Conservation (phyloP, 257 asterid genomes). For the Rubia yunnanensis region DNA sequence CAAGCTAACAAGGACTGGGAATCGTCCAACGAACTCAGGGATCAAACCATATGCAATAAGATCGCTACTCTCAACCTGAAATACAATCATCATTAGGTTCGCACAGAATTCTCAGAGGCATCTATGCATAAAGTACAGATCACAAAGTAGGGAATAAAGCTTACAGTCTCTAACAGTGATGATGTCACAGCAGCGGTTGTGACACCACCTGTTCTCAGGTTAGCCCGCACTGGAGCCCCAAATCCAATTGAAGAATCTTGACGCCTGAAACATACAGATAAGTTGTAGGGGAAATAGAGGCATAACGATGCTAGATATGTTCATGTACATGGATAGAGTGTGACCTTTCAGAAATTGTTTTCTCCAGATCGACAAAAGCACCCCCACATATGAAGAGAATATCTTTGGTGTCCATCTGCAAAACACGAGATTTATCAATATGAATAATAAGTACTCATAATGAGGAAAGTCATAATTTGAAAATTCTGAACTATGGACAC, state of each 20-base stretch:
- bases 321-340: neutral
- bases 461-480: neutral
- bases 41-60: slow-evolving; percentile 92
- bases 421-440: neutral
- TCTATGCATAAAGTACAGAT: neutral
- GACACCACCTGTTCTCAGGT: slow-evolving; percentile 77
- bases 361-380: slow-evolving; percentile 95
- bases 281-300: slow-evolving; percentile 8
- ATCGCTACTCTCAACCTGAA: slow-evolving; percentile 98
- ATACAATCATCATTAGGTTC: neutral
- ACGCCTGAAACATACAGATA: slow-evolving; percentile 50
- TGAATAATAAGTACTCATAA: neutral
- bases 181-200: slow-evolving; percentile 82
- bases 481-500: neutral
- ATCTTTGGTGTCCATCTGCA: slow-evolving; percentile 95
- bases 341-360: slow-evolving; percentile 95
- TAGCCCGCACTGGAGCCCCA: slow-evolving; percentile 94
- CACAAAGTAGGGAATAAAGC: slow-evolving; percentile 8
- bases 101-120: neutral
- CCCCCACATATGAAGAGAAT: slow-evolving; percentile 98
- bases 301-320: neutral
- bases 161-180: slow-evolving; percentile 82
- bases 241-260: slow-evolving; percentile 99
- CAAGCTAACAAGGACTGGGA: slow-evolving; percentile 89
- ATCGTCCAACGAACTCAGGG: slow-evolving; percentile 98